Percentiles rank a stretch among this genome's conserved stretches.
Conservation (phyloP, 2,329 filamentous ascomycete genomes). For the Remersonia thermophila region DNA sequence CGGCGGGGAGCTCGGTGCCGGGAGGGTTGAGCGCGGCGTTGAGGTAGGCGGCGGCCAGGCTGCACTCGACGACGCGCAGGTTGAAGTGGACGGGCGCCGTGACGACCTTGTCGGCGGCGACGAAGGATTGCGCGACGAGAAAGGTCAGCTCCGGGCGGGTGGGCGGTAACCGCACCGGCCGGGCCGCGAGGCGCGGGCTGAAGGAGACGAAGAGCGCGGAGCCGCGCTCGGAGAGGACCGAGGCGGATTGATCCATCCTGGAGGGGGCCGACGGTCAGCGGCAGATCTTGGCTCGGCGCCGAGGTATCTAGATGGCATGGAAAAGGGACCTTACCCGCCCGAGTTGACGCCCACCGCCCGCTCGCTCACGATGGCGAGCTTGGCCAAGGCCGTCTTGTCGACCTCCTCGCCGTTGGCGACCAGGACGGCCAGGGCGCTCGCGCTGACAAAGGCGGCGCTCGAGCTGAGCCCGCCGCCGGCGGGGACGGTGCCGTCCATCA, state of each 20-base stretch:
- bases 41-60: slow-evolving; percentile 64
- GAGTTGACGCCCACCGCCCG: slow-evolving; percentile 91
- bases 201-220: slow-evolving; percentile 87
- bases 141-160: slow-evolving; percentile 78
- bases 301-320: too few species aligned
- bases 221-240: slow-evolving; percentile 79
- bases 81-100: slow-evolving; percentile 94
- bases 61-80: slow-evolving; percentile 89
- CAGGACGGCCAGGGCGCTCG: slow-evolving; percentile 79
- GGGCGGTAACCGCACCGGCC: slow-evolving; percentile 69
- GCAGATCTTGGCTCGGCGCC: background rate
- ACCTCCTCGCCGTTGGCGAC: slow-evolving; percentile 70
- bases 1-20: slow-evolving; percentile 52
- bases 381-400: slow-evolving; percentile 83
- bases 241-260: slow-evolving; percentile 95
- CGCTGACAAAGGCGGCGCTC: slow-evolving; percentile 85
- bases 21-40: slow-evolving; percentile 45
- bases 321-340: slow-evolving; percentile 54
- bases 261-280: too few species aligned
- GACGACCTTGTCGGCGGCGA: slow-evolving; percentile 87
- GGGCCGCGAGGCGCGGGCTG: slow-evolving; percentile 61
- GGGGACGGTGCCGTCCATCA: slow-evolving; percentile 86
- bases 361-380: slow-evolving; percentile 90
- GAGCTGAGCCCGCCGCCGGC: slow-evolving; percentile 86
- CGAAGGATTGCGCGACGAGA: slow-evolving; percentile 87